These are phyloP conservation scores for Pythium sukuiense DNA, from an alignment of 352 stramenopile species.

Conservation along the genomic window DNA sequence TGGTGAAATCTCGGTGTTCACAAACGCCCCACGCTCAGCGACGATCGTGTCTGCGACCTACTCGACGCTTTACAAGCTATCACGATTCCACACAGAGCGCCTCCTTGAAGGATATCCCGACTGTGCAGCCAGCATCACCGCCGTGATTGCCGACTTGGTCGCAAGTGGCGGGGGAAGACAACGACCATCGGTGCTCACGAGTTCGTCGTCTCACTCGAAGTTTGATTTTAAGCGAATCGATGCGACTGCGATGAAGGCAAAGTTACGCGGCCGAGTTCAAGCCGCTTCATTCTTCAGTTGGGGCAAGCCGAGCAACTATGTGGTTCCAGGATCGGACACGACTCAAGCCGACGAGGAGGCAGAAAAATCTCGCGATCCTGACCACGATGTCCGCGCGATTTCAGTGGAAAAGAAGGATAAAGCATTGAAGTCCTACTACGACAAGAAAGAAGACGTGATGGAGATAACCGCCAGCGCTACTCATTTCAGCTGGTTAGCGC, in stretches of 20 bases:
- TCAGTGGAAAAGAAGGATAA: constrained; percentile 11
- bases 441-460: constrained; percentile 9
- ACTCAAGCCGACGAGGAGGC: neutral
- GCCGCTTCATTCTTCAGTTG: constrained; percentile 6
- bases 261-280: constrained; percentile 9
- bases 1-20: constrained; percentile 74
- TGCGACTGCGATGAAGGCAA: constrained; percentile 4
- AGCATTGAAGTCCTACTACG: constrained; percentile 25
- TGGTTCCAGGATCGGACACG: constrained; percentile 16
- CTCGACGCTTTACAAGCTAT: constrained; percentile 65
- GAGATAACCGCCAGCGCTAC: neutral
- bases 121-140: constrained; percentile 36
- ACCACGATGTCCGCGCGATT: neutral
- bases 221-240: constrained; percentile 25
- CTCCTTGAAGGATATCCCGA: constrained; percentile 56
- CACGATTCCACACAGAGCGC: constrained; percentile 57
- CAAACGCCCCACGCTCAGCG: constrained; percentile 47
- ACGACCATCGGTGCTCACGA: neutral
- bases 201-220: constrained; percentile 10
- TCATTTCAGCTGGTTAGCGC: neutral
- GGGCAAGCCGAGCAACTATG: constrained; percentile 23
- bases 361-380: neutral
- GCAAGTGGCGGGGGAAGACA: constrained; percentile 2
- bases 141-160: constrained; percentile 25
- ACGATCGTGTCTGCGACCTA: constrained; percentile 65